Conservation (phyloP, 1,284 basidiomycete species). For the Xerocomus minutiporus region DNA sequence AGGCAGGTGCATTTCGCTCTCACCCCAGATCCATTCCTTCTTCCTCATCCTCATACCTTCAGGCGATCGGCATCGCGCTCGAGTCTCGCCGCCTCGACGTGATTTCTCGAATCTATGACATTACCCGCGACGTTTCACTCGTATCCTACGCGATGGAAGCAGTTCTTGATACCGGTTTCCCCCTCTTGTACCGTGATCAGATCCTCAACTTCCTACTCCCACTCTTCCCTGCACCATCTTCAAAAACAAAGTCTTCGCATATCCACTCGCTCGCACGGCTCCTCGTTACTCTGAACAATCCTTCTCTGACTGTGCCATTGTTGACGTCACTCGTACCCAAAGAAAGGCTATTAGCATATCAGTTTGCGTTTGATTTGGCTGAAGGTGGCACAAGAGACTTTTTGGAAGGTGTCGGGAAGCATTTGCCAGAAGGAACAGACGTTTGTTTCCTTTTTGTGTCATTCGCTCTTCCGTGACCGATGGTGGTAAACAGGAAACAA, state of each 20-base stretch:
- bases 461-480: constrained; percentile 7
- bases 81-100: constrained; percentile 86
- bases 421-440: constrained; percentile 61
- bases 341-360: constrained; percentile 78
- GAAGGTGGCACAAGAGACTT: constrained; percentile 93
- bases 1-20: constrained; percentile 64
- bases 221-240: constrained; percentile 67
- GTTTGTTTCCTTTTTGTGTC: constrained; percentile 36
- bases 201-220: constrained; percentile 84
- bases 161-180: constrained; percentile 78
- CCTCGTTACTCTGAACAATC: constrained; percentile 80
- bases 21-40: neutral
- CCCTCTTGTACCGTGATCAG: constrained; percentile 77
- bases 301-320: constrained; percentile 68
- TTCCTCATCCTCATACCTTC: constrained; percentile 11
- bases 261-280: constrained; percentile 79
- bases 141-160: constrained; percentile 90
- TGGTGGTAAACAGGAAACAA: constrained; percentile 45
- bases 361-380: constrained; percentile 90
- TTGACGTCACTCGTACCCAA: constrained; percentile 67
- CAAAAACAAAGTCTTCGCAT: constrained; percentile 67
- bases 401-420: constrained; percentile 66
- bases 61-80: constrained; percentile 92
- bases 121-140: constrained; percentile 69
- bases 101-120: constrained; percentile 70